Percentiles rank a stretch among this genome's conserved stretches.
Evolutionary conservation across 2,329 filamentous ascomycete genomes (phyloP).

Genomic region (Periconia digitata): DNA sequence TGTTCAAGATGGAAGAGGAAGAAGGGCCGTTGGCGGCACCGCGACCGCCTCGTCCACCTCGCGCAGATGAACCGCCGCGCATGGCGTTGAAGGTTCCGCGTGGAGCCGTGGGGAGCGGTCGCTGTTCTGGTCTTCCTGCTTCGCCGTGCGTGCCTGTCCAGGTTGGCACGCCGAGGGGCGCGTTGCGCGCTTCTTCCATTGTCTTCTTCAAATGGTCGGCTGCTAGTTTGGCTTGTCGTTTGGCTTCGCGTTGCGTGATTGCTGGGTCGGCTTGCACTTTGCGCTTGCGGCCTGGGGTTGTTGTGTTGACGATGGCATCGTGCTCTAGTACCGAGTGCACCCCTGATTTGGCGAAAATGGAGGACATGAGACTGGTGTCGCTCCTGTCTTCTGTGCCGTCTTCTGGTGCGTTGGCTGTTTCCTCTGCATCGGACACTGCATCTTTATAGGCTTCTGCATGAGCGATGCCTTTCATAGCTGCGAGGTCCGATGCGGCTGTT

Average conservation of each 20-base stretch:
- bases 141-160: constrained; percentile 89
- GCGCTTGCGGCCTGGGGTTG: constrained; percentile 55
- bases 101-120: constrained; percentile 1
- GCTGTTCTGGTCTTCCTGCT: constrained; percentile 63
- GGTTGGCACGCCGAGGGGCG: constrained; percentile 83
- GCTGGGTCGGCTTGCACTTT: constrained; percentile 72
- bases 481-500: constrained; percentile 31
- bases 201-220: constrained; percentile 74
- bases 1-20: constrained; percentile 47
- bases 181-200: constrained; percentile 68
- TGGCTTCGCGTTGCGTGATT: constrained; percentile 80
- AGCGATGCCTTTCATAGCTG: constrained; percentile 45
- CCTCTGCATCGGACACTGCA: constrained; percentile 25
- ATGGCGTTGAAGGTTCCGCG: constrained; percentile 38
- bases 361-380: constrained; percentile 75
- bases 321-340: constrained; percentile 93
- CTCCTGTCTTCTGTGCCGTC: constrained; percentile 20
- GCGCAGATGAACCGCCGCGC: constrained; percentile 44
- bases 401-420: constrained; percentile 14
- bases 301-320: constrained; percentile 72
- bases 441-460: constrained; percentile 48
- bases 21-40: constrained; percentile 37
- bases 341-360: constrained; percentile 81
- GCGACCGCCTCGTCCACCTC: constrained; percentile 27
- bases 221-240: constrained; percentile 74